These are phyloP conservation scores for Eutrema japonicum DNA, from an alignment of 345 rosid genomes.

Conservation along the genomic window DNA sequence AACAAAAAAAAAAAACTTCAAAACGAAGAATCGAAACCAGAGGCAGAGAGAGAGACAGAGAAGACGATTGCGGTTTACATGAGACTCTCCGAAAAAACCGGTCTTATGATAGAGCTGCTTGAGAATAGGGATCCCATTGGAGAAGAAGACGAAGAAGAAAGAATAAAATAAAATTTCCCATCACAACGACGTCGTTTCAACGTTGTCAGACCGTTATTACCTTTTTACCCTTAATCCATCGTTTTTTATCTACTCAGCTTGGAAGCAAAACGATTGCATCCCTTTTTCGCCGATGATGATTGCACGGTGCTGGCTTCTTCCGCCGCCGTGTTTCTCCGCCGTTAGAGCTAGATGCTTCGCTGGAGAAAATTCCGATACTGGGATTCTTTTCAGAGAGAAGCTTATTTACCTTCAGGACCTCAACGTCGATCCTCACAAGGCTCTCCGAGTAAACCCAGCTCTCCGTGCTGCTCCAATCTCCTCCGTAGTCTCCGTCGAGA, in stretches of 20 bases:
- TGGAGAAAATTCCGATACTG: conserved; percentile 52
- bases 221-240: conserved; percentile 6
- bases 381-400: conserved; percentile 73
- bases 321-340: conserved; percentile 40
- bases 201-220: not conserved
- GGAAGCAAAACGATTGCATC: not conserved
- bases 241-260: conserved; percentile 30
- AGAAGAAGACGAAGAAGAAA: not conserved
- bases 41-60: conserved; percentile 49
- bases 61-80: conserved; percentile 42
- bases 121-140: conserved; percentile 47
- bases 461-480: conserved; percentile 82
- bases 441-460: conserved; percentile 67
- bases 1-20: not conserved
- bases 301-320: conserved; percentile 22
- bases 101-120: conserved; percentile 43
- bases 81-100: conserved; percentile 41
- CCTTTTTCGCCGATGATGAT: conserved; percentile 21
- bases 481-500: conserved; percentile 63
- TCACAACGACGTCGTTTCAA: conserved; percentile 3
- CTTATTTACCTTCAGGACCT: conserved; percentile 69
- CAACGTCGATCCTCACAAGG: conserved; percentile 67
- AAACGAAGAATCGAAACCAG: conserved; percentile 35
- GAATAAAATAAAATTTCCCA: not conserved
- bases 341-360: conserved; percentile 30